Percentiles rank a stretch among this genome's conserved stretches.
Evolutionary conservation across 2,329 filamentous ascomycete species (phyloP).

Genomic region (Talaromyces sp.): DNA sequence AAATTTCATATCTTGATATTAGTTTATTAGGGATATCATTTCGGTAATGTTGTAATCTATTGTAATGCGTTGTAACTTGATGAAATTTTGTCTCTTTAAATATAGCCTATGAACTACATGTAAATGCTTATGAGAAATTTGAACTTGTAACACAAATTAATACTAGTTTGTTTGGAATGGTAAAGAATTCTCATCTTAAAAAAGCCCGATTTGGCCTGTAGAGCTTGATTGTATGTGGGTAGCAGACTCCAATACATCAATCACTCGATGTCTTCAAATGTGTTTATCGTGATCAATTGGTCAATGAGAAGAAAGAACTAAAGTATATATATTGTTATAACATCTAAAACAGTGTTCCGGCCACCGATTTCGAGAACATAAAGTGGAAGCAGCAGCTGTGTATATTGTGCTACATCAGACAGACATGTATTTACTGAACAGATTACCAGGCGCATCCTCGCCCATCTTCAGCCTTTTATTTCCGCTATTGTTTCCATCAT

Average conservation of each 20-base stretch:
- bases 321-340: not conserved
- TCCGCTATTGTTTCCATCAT: conserved; percentile 22
- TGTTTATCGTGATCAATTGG: not conserved
- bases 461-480: conserved; percentile 17
- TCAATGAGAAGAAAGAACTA: not conserved
- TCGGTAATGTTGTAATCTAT: not conserved
- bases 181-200: not conserved
- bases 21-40: not conserved
- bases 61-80: not conserved
- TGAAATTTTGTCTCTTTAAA: not conserved
- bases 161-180: not conserved
- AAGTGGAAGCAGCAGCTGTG: not conserved
- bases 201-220: not conserved
- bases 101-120: not conserved
- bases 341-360: not conserved
- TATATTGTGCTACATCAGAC: conserved; percentile 2
- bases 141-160: not conserved
- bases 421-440: conserved; percentile 22
- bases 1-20: not conserved
- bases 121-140: too few relatives aligned
- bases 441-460: conserved; percentile 42
- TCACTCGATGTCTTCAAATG: not conserved
- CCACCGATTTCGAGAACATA: not conserved
- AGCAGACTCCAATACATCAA: not conserved
- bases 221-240: not conserved